phyloP scores from a whole-genome alignment of 1,139 yeast genomes.

The Saccharomyces hybrid region DNA sequence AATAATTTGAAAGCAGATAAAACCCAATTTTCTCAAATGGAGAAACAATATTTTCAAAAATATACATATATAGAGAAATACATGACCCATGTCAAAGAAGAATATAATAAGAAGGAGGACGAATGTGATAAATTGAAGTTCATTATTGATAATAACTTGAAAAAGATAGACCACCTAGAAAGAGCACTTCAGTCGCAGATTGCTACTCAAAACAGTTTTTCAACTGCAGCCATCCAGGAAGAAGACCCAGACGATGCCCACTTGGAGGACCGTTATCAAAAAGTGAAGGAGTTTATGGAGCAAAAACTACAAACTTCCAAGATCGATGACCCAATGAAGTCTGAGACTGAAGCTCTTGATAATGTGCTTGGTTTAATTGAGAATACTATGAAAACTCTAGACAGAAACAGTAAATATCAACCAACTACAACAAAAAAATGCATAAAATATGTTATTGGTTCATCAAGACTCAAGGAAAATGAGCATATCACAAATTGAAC shows the following conservation, averaged over 20 bases:
- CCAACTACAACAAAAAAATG: neutral
- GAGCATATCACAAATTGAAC: neutral
- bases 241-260: neutral
- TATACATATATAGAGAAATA: neutral
- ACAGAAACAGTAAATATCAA: neutral
- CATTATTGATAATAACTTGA: neutral
- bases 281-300: neutral
- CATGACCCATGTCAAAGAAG: neutral
- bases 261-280: neutral
- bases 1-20: neutral
- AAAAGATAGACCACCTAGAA: neutral
- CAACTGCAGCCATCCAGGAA: neutral
- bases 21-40: neutral
- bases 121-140: neutral
- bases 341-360: neutral
- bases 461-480: neutral
- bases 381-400: neutral
- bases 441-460: neutral
- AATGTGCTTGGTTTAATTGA: neutral
- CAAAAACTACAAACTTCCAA: neutral
- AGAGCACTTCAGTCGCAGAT: neutral
- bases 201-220: neutral
- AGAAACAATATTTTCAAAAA: neutral
- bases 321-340: neutral
- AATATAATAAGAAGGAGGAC: neutral